Percentiles rank a stretch among this genome's conserved stretches.
Conservation (phyloP, 768 basidiomycete species). For the Mycena indigotica region DNA sequence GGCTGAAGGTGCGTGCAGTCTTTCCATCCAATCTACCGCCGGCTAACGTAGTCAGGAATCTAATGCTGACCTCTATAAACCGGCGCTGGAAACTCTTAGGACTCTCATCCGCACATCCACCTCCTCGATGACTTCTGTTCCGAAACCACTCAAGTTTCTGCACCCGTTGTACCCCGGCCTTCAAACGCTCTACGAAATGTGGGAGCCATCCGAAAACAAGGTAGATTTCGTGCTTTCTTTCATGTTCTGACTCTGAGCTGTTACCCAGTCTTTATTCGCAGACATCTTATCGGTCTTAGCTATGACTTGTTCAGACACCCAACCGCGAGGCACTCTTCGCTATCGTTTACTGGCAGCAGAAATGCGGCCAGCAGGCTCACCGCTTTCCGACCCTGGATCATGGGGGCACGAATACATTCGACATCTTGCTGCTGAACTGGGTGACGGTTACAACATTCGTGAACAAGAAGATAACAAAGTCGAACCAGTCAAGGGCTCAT, state of each 20-base stretch:
- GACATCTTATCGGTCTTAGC: conserved; percentile 97
- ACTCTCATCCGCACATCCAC: conserved; percentile 95
- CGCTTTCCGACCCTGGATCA: conserved; percentile 82
- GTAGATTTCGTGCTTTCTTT: conserved; percentile 36
- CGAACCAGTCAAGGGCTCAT: conserved; percentile 29
- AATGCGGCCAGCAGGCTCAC: conserved; percentile 60
- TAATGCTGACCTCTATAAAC: too few relatives aligned
- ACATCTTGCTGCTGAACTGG: conserved; percentile 91
- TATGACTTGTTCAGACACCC: conserved; percentile 98
- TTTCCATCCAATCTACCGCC: conserved; percentile 1
- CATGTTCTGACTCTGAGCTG: not conserved
- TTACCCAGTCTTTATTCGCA: conserved; percentile 79
- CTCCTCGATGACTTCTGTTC: too few relatives aligned
- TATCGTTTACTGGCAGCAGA: conserved; percentile 77
- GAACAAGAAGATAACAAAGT: conserved; percentile 48
- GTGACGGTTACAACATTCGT: conserved; percentile 81
- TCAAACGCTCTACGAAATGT: conserved; percentile 80
- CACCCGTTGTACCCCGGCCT: conserved; percentile 89
- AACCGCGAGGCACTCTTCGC: conserved; percentile 93
- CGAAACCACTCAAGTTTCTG: too few relatives aligned
- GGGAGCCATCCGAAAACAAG: conserved; percentile 78
- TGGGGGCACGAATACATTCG: conserved; percentile 99
- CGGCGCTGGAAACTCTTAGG: conserved; percentile 91
- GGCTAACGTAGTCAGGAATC: conserved; percentile 64
- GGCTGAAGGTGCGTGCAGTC: conserved; percentile 70